Evolutionary conservation across 352 stramenopile genomes (phyloP), one percentile per base, ranked within the genome.

Genomic region (Pythium grandisporangium): DNA sequence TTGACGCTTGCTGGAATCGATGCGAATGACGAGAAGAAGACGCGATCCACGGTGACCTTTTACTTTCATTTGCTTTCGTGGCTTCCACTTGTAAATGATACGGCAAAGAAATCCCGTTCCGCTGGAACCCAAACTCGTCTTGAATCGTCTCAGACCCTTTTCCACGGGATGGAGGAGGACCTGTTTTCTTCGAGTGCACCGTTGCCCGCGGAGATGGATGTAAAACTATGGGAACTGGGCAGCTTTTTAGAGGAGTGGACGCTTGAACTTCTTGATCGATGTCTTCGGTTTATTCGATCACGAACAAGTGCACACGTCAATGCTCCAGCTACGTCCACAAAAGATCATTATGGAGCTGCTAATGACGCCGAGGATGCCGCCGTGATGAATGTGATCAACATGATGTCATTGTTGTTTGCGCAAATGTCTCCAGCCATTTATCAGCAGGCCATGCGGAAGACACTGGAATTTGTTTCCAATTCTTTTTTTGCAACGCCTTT

Each of bases 1-100:
- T 48, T 81, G 33, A 86, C 75, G 6, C 51, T 89, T 6, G 67
- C 72, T 4, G 75, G 75, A 4, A 86, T 89, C 51, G 75, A 89
- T 43, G 55, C 70, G 8, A 89, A 89, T 17, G 75, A 89, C 42
- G 70, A 89, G 33, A 76, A 66, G 43, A 89, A 89, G 55, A 89
- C 75, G 0, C 57, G 66, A 25, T 63, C 64, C 0, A 89, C 75
- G 16, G 42, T 84, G 19, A 60, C 61, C 8, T 56, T 89, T 6
- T 89, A 89, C 52, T 84, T 83, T 33, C 55, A 70, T 24, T 43
- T 83, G 17, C 55, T 89, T 11, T 80, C 70, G 23, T 86, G 72
- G 67, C 44, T 89, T 3, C 75, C 75, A 10, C 40, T 89, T 20
- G 65, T 83, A 25, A 83, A 89, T 29, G 75, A 89, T 50, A 54